Conservation (phyloP, 495 filamentous ascomycete genomes). For the Tuber borchii region DNA sequence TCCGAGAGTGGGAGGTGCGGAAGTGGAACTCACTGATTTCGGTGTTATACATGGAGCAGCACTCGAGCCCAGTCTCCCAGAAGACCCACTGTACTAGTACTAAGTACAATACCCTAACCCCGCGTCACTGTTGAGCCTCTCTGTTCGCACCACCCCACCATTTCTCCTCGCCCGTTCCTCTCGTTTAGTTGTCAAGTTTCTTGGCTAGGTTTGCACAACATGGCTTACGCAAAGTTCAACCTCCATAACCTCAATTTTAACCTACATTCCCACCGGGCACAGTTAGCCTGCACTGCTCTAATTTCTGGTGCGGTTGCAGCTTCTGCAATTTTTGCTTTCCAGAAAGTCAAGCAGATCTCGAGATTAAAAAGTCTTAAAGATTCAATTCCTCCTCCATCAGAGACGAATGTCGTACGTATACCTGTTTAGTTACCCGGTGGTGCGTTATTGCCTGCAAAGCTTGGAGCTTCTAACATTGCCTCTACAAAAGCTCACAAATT, state of each 20-base stretch:
- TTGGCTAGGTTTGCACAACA: background rate
- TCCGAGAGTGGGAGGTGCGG: background rate
- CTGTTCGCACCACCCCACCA: background rate
- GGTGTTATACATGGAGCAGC: background rate
- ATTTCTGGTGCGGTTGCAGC: constrained; percentile 70
- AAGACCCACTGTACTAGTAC: background rate
- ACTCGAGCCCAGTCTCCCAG: background rate
- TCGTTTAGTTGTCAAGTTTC: background rate
- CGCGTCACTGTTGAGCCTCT: background rate
- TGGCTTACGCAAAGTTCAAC: background rate
- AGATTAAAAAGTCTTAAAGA: constrained; percentile 62
- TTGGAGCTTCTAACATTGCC: constrained; percentile 42
- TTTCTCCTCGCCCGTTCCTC: background rate
- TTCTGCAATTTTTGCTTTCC: constrained; percentile 63
- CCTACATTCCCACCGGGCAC: constrained; percentile 49
- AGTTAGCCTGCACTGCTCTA: constrained; percentile 69
- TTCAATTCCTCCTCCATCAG: constrained; percentile 55
- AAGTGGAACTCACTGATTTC: background rate
- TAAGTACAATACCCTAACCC: background rate
- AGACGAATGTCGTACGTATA: constrained; percentile 42
- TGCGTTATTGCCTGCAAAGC: constrained; percentile 45
- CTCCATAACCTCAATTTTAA: background rate
- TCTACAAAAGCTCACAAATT: constrained; percentile 61
- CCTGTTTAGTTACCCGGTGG: background rate
- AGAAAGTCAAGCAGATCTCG: constrained; percentile 57